Evolutionary conservation across 345 rosid species (phyloP), one percentile per base, ranked within the genome.

Genomic region (Sonneratia alba): DNA sequence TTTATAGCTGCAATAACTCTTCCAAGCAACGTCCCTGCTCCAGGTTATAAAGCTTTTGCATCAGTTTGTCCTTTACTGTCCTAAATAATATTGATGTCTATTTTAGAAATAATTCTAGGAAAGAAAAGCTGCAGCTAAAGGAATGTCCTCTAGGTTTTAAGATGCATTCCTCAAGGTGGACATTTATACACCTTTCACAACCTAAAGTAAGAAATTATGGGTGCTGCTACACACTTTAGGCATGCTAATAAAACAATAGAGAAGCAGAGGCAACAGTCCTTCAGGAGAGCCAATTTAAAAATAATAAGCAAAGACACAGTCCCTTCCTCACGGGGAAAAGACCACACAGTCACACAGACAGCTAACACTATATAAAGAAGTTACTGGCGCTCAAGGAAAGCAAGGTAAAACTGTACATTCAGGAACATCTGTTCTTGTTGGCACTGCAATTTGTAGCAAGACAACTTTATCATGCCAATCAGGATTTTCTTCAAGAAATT

Each of bases 341-440:
- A 22, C 13, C 2, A 6, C 32, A 53, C 57, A 2, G 57, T 2
- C 2, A 6, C 32, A 53, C 57, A 2, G 57, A 53, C 14, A 19
- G 57, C 21, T 62, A 11, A 18, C 38, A 65, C 68, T 36, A 27
- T 40, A 10, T 67, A 19, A 66, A 66, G 24, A 24, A 6, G 48
- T 67, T 66, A 16, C 7, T 7, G 32, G 69, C 78, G 74, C 51
- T 75, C 37, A 66, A 51, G 42, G 67, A 69, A 78, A 49, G 67
- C 47, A 21, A 68, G 61, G 61, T 78, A 80, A 72, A 59, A 74
- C 48, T 88, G 19, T 89, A 95, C 99, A 96, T 78, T 96, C 99
- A 70, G 99, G 97, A 78, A 96, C 99, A 80, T 96, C 99, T 69
- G 99, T 96, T 83, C 99, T 89, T 78, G 99, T 96, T 51, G 99